These are phyloP conservation scores for Hypoxylon rubiginosum DNA, from an alignment of 2,329 filamentous ascomycete species.

Conservation along the genomic window DNA sequence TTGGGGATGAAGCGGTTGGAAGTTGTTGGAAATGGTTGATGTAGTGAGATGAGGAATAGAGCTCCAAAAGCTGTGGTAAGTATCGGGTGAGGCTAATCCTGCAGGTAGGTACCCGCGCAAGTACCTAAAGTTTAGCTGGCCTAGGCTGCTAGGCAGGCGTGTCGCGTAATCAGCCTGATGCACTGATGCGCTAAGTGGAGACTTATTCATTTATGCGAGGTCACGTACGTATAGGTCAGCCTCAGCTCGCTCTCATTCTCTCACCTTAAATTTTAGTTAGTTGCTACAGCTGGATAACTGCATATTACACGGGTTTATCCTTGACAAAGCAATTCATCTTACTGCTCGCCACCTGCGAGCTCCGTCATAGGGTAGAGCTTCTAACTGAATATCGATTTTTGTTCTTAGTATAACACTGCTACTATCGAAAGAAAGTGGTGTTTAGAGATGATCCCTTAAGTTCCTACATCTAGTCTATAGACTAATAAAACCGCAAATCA, in stretches of 20 bases:
- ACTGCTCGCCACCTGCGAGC: conserved; percentile 12
- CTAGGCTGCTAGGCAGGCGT: conserved; percentile 48
- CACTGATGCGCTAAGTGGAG: conserved; percentile 24
- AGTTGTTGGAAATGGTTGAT: conserved; percentile 38
- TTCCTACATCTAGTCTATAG: conserved; percentile 17
- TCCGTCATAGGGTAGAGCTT: conserved; percentile 32
- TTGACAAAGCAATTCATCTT: conserved; percentile 8
- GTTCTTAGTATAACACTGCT: background rate
- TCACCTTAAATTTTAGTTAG: too few species aligned
- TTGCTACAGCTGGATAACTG: conserved; percentile 3
- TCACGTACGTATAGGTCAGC: background rate
- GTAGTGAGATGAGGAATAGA: conserved; percentile 31
- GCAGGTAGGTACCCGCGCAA: conserved; percentile 32
- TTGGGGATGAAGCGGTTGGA: conserved; percentile 8
- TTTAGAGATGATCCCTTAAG: conserved; percentile 22
- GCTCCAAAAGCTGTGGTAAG: conserved; percentile 37
- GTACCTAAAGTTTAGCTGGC: conserved; percentile 15
- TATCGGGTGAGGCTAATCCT: conserved; percentile 33
- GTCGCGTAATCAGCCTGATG: conserved; percentile 52
- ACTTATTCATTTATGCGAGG: background rate
- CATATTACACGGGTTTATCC: conserved; percentile 18
- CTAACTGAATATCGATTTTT: background rate
- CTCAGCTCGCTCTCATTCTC: too few species aligned
- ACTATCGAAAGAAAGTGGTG: background rate
- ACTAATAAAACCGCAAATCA: conserved; percentile 23